Evolutionary conservation across 2,329 filamentous ascomycete genomes (phyloP).

Genomic region (Reticulascus tulasneorum): DNA sequence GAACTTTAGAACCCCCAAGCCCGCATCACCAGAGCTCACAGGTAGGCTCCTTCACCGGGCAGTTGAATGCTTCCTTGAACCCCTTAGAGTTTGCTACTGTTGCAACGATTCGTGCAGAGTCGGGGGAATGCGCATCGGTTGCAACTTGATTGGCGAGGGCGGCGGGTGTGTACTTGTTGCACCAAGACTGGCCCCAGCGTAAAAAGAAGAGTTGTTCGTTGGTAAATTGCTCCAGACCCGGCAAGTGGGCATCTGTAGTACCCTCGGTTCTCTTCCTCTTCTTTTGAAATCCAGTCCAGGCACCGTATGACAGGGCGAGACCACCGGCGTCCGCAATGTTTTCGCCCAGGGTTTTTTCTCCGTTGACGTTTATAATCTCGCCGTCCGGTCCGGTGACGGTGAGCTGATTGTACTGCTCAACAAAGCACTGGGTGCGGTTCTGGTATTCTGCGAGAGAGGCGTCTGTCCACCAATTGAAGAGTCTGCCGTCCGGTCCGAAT

Average conservation of each 20-base stretch:
- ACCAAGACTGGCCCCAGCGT: slow-evolving; percentile 62
- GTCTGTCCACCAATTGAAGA: slow-evolving; percentile 63
- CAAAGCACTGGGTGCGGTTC: slow-evolving; percentile 59
- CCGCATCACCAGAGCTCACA: slow-evolving; percentile 76
- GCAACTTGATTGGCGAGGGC: slow-evolving; percentile 52
- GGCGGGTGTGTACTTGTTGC: slow-evolving; percentile 57
- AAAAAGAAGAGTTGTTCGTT: slow-evolving; percentile 70
- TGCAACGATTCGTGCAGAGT: slow-evolving; percentile 55
- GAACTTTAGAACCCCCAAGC: no score
- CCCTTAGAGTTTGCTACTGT: slow-evolving; percentile 63
- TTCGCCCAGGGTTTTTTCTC: slow-evolving; percentile 60
- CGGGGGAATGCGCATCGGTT: slow-evolving; percentile 62
- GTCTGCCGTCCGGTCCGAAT: slow-evolving; percentile 61
- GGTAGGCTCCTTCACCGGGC: slow-evolving; percentile 58
- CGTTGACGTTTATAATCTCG: slow-evolving; percentile 56
- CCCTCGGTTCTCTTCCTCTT: no score
- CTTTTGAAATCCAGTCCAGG: slow-evolving; percentile 58
- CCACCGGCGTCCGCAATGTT: slow-evolving; percentile 71
- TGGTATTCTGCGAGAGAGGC: slow-evolving; percentile 54
- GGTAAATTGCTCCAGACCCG: slow-evolving; percentile 57
- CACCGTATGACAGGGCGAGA: slow-evolving; percentile 57
- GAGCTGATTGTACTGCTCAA: slow-evolving; percentile 61
- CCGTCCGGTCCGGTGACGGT: slow-evolving; percentile 52
- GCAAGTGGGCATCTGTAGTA: slow-evolving; percentile 42
- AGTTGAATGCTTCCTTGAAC: slow-evolving; percentile 65